Base-by-base conservation (phyloP, 768 basidiomycete species). In the Boletus coccyginus region DNA sequence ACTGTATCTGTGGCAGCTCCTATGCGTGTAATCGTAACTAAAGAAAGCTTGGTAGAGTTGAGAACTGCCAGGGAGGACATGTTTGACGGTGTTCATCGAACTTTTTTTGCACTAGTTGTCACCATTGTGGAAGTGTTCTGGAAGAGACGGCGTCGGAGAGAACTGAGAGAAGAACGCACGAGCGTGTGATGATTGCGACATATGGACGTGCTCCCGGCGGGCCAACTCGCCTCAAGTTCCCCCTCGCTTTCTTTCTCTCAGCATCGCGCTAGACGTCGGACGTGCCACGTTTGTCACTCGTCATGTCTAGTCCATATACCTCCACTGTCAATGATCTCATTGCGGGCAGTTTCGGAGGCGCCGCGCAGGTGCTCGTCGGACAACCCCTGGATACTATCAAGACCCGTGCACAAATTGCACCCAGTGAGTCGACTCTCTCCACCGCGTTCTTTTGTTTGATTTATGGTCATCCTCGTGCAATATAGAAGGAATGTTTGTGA, bases 321-420 rank as follows among this genome's bases (percentile, higher is more conserved):
- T 74, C 81, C 44, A 91, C 88, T 0, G 66, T 87, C 39, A 92
- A 93, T 62, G 91, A 92, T 66, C 82, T 98, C 31, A 71, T 95
- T 24, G 89, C 94, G 0, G 95, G 95, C 7, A 92, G 90, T 69
- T 81, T 92, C 8, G 95, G 86, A 33, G 96, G 96, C n/a, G 94
- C 94, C 2, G 87, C 92, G 0, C 96, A 98, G 65, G 95, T 98
- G 13, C 76, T 98, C 12, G 89, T 94, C n/a, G 94, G 95, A 3
- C 95, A 96, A 62, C 92, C 92, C 2, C 77, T 94, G 29, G 92
- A 94, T 66, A 94, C 92, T 0, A 72, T 94, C 70, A 94, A 94
- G 78, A 92, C 92, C 24, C 81, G 92, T 48, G 91, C 92, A 12
- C 92, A 94, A 70, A 87, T 88, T 62, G 89, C 91, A 36, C 88